These are phyloP conservation scores for Shiraia sp. DNA, from an alignment of 2,329 filamentous ascomycete genomes.

Conservation along the genomic window DNA sequence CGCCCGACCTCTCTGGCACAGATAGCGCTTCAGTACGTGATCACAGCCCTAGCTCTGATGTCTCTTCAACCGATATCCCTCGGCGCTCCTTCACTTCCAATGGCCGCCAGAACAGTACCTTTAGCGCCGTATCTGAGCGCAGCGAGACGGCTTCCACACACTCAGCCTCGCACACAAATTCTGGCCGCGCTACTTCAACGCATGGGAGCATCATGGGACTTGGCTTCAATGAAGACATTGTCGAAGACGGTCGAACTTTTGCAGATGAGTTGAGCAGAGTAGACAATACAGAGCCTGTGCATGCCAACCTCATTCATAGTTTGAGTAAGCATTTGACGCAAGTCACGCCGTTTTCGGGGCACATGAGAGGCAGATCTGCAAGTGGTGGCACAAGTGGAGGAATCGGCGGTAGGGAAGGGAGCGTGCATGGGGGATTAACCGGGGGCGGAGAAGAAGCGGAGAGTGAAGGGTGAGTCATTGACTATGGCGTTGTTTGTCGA, in stretches of 20 bases:
- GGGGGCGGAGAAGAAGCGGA: conserved; percentile 18
- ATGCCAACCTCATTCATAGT: conserved; percentile 39
- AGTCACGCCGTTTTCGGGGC: conserved; percentile 30
- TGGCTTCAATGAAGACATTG: conserved; percentile 12
- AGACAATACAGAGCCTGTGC: conserved; percentile 41
- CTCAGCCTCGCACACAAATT: conserved; percentile 17
- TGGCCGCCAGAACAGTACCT: conserved; percentile 32
- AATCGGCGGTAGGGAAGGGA: conserved; percentile 13
- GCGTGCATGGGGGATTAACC: conserved; percentile 16
- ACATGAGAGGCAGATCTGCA: conserved; percentile 11
- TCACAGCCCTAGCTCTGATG: conserved; percentile 35
- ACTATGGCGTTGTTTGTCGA: neutral
- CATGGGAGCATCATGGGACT: conserved; percentile 31
- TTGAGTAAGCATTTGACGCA: conserved; percentile 39
- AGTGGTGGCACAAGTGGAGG: conserved; percentile 2
- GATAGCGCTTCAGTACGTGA: conserved; percentile 38
- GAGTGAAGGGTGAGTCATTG: conserved; percentile 22
- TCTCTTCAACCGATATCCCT: conserved; percentile 18
- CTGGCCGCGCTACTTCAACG: conserved; percentile 20
- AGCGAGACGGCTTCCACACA: conserved; percentile 20
- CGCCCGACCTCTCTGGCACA: conserved; percentile 37
- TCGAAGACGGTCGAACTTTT: conserved; percentile 39
- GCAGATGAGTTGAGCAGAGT: conserved; percentile 42
- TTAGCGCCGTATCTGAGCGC: conserved; percentile 33
- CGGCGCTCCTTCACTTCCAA: conserved; percentile 36